phyloP scores from a whole-genome alignment of 768 basidiomycete genomes.

The Phanerochaete sordida region DNA sequence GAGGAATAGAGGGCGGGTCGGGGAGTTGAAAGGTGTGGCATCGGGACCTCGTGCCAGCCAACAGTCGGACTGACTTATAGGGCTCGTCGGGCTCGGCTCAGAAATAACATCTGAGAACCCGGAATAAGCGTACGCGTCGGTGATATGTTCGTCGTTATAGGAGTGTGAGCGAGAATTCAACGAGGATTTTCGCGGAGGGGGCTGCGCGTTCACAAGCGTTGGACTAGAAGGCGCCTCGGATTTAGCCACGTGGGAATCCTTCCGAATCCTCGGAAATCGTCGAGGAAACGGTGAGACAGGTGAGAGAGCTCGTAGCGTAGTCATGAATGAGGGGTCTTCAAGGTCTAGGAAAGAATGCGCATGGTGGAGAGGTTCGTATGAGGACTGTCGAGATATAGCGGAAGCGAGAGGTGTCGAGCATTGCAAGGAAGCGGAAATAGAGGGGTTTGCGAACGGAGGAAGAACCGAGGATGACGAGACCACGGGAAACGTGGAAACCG shows the following conservation, averaged over 20 bases:
- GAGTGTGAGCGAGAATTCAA: background rate
- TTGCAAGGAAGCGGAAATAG: slow-evolving; percentile 10
- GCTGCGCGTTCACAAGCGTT: background rate
- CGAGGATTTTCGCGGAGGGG: background rate
- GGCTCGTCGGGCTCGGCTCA: background rate
- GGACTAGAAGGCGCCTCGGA: slow-evolving; percentile 1
- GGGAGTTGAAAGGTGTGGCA: background rate
- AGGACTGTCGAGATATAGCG: background rate
- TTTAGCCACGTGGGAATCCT: background rate
- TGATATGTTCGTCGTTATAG: background rate
- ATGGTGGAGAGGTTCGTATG: background rate
- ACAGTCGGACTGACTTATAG: background rate
- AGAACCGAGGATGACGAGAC: slow-evolving; percentile 1
- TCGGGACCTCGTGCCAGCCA: background rate
- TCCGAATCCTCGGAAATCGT: background rate
- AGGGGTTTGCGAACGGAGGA: background rate
- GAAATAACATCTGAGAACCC: background rate
- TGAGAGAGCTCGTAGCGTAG: background rate
- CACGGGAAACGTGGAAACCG: background rate
- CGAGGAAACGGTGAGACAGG: background rate
- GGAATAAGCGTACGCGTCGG: background rate
- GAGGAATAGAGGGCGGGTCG: background rate
- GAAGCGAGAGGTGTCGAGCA: background rate
- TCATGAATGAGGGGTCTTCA: background rate
- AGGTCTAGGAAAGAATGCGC: background rate